Evolutionary conservation across 1,284 basidiomycete genomes (phyloP).

Genomic region (Pyrrhoderma lamaoense): DNA sequence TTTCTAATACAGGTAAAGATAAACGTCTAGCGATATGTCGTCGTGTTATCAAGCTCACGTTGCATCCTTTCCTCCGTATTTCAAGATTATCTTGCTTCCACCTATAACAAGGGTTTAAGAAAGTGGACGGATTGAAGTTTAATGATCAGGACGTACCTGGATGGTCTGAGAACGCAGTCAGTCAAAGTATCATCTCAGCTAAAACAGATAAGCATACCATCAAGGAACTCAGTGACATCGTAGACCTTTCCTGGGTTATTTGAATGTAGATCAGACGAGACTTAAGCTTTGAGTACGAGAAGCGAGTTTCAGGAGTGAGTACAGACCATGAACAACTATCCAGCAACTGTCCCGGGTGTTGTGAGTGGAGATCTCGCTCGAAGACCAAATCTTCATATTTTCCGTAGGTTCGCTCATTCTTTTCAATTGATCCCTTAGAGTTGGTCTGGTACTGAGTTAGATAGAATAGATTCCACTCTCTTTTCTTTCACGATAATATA

Average conservation of each 20-base stretch:
- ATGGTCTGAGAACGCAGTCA: conserved; percentile 39
- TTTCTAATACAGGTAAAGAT: conserved; percentile 32
- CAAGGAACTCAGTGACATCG: conserved; percentile 72
- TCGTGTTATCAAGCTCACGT: conserved; percentile 37
- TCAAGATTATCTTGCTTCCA: conserved; percentile 56
- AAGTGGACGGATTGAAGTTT: background rate
- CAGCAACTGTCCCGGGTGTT: conserved; percentile 71
- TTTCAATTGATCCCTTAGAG: background rate
- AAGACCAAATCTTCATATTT: conserved; percentile 32
- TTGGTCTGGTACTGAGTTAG: background rate
- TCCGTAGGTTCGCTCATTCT: conserved; percentile 11
- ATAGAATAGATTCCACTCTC: background rate
- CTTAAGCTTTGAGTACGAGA: background rate
- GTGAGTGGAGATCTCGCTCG: conserved; percentile 61
- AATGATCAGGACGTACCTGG: conserved; percentile 41
- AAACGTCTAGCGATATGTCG: background rate
- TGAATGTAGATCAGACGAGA: background rate
- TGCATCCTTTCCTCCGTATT: conserved; percentile 73
- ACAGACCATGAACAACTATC: conserved; percentile 81
- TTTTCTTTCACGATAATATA: background rate
- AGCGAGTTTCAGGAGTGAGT: conserved; percentile 4
- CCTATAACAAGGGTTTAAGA: conserved; percentile 31
- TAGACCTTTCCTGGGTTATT: conserved; percentile 49
- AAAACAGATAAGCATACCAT: conserved; percentile 33
- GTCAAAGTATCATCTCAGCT: background rate